Evolutionary conservation across 257 asterid genomes (phyloP).

Genomic region (Gardenia jasminoides): DNA sequence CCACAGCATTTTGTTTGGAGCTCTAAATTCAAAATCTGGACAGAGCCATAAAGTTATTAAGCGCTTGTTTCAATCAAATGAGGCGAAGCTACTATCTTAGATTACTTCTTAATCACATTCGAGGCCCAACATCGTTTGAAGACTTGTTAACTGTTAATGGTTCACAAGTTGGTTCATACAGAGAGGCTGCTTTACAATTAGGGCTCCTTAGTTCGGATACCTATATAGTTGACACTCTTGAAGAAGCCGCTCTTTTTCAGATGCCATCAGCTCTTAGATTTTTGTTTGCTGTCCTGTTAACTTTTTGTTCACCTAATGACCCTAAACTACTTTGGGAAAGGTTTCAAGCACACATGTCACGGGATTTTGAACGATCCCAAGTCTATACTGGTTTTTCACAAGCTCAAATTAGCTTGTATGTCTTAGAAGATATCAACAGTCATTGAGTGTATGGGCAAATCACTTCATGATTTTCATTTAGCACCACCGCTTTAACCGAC

Average conservation of each 20-base stretch:
- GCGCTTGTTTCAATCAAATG: not conserved
- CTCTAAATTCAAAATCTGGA: not conserved
- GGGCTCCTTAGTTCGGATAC: not conserved
- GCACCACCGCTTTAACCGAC: too few relatives aligned
- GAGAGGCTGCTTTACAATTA: not conserved
- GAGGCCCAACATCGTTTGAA: not conserved
- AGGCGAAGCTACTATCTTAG: not conserved
- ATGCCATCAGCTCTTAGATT: not conserved
- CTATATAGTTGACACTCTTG: not conserved
- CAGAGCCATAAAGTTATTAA: rapidly evolving
- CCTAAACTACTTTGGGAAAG: not conserved
- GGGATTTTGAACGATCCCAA: not conserved
- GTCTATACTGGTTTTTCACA: too few relatives aligned
- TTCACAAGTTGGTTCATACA: rapidly evolving
- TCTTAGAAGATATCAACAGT: too few relatives aligned
- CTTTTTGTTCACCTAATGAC: not conserved
- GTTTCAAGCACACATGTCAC: not conserved
- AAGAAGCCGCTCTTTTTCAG: not conserved
- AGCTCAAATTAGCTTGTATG: too few relatives aligned
- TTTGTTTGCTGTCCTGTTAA: not conserved
- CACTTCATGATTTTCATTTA: too few relatives aligned
- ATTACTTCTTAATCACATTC: not conserved
- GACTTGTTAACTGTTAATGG: not conserved
- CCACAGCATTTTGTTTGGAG: not conserved
- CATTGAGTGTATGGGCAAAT: too few relatives aligned